These are phyloP conservation scores for Cladosporium sp. DNA, from an alignment of 2,329 filamentous ascomycete species.

Conservation along the genomic window DNA sequence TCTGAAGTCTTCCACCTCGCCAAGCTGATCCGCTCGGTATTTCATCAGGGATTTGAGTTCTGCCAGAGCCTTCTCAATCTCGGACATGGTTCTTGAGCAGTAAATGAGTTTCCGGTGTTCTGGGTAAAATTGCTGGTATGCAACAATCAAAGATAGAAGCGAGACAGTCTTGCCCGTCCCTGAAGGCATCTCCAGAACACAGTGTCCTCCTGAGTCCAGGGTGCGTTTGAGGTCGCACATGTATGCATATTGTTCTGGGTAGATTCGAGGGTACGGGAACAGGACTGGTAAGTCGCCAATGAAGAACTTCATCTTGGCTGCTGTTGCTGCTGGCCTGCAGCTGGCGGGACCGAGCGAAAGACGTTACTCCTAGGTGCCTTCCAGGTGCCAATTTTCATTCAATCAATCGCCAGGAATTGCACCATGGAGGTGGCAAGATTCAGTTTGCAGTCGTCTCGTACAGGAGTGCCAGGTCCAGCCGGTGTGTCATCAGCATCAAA, in stretches of 20 bases:
- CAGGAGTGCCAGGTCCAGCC: too few relatives aligned
- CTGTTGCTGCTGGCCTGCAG: neutral
- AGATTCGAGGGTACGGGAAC: conserved; percentile 71
- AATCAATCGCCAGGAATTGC: neutral
- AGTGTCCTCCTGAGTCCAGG: conserved; percentile 90
- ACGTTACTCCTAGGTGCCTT: neutral
- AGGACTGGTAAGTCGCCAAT: conserved; percentile 71
- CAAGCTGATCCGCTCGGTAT: conserved; percentile 85
- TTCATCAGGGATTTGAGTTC: conserved; percentile 94
- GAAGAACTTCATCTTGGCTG: conserved; percentile 67
- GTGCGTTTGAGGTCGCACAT: conserved; percentile 87
- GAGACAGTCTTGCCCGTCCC: conserved; percentile 98
- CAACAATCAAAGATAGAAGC: conserved; percentile 88
- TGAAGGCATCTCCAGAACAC: conserved; percentile 97
- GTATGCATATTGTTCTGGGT: conserved; percentile 72
- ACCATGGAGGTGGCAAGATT: neutral
- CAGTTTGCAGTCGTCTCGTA: too few relatives aligned
- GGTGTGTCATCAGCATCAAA: too few relatives aligned
- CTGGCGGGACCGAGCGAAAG: neutral
- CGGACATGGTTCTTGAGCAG: conserved; percentile 99
- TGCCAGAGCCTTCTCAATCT: conserved; percentile 95
- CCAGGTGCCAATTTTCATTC: neutral
- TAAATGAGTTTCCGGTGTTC: conserved; percentile 96
- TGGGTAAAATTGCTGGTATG: conserved; percentile 91
- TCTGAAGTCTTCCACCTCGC: conserved; percentile 85